Conservation (phyloP, 441 rosid species). For the Jatropha podagrica region DNA sequence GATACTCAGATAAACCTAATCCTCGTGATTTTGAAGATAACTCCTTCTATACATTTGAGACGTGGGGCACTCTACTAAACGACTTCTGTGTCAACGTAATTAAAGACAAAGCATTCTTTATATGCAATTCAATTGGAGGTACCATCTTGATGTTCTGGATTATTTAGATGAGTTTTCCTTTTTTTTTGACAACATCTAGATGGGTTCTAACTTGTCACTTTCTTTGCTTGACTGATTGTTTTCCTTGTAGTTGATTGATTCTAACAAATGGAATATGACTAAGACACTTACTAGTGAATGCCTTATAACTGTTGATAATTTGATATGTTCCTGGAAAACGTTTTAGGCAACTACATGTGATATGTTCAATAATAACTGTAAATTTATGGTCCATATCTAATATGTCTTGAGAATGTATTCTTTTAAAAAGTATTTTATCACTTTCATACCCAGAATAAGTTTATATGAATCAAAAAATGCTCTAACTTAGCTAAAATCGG, state of each 20-base stretch:
- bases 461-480: neutral
- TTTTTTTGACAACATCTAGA: neutral
- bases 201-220: neutral
- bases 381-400: neutral
- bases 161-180: neutral
- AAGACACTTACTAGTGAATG: neutral
- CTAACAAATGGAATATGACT: neutral
- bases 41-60: constrained; percentile 79
- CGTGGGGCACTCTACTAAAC: constrained; percentile 80
- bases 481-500: neutral
- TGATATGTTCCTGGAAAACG: neutral
- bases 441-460: neutral
- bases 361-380: neutral
- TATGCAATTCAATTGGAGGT: constrained; percentile 98
- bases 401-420: neutral
- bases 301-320: neutral
- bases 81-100: constrained; percentile 69
- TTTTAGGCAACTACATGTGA: neutral
- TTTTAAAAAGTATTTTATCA: neutral
- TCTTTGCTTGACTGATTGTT: constrained; percentile 6
- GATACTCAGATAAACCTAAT: constrained; percentile 86
- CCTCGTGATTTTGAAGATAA: constrained; percentile 59
- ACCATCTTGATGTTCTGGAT: constrained; percentile 6
- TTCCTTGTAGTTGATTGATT: constrained; percentile 4
- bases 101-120: constrained; percentile 76